phyloP scores from a whole-genome alignment of 371 early-diverging fungal species.

The Circinella minor region DNA sequence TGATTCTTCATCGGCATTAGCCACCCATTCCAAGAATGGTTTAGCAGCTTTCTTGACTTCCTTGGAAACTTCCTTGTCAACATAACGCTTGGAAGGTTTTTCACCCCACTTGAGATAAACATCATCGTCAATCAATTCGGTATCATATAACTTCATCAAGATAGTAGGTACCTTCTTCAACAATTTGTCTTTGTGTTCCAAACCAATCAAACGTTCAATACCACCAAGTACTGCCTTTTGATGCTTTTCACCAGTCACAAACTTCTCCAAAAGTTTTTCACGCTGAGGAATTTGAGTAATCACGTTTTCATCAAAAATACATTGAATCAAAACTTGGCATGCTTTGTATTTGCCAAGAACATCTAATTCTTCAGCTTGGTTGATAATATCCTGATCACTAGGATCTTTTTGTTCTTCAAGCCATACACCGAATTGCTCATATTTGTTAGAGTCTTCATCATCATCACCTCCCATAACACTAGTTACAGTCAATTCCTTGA shows the following conservation, averaged over 20 bases:
- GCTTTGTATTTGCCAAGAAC: constrained; percentile 80
- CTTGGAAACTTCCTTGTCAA: constrained; percentile 77
- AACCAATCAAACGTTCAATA: constrained; percentile 86
- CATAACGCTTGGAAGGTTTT: constrained; percentile 90
- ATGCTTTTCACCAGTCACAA: constrained; percentile 80
- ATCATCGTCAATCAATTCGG: constrained; percentile 92
- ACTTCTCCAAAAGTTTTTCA: constrained; percentile 66
- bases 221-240: constrained; percentile 93
- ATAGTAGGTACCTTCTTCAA: constrained; percentile 78
- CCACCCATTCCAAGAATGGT: constrained; percentile 93
- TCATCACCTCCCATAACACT: constrained; percentile 60
- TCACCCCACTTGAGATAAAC: constrained; percentile 89
- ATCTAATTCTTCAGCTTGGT: constrained; percentile 78
- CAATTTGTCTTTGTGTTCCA: constrained; percentile 65
- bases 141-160: constrained; percentile 89
- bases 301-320: constrained; percentile 74
- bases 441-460: constrained; percentile 70
- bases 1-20: constrained; percentile 61
- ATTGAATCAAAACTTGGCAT: constrained; percentile 75
- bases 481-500: constrained; percentile 69
- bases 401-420: constrained; percentile 59
- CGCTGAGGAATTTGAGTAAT: constrained; percentile 66
- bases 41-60: constrained; percentile 82
- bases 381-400: constrained; percentile 73
- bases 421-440: constrained; percentile 73